Base-by-base conservation (phyloP, 306 rosid genomes). In the Astragalus membranaceus region DNA sequence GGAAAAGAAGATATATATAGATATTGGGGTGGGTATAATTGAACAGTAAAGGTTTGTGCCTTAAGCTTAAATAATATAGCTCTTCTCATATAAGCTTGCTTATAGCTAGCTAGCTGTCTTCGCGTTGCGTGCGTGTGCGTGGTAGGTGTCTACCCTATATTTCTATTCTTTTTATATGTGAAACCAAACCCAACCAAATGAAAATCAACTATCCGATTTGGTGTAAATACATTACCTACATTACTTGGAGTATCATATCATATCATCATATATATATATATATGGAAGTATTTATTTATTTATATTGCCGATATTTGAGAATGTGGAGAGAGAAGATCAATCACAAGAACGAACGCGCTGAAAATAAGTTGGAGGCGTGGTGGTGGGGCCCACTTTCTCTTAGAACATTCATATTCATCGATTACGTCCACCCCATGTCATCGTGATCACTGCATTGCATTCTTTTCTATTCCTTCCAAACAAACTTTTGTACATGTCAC, bases 351-450 rank as follows among this genome's bases (percentile, higher is more conserved):
- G 71, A 30, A 33, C 7, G 48, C 76, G 68, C 77, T 47, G 52
- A 52, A 60, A 66, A 14, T 66, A 43, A 32, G n/a, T 35, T 39
- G 66, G 67, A 46, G 65, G 72, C 71, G 74, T 57, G 77, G 44
- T 42, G 1, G 51, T 69, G 82, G 88, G 86, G 0, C 33, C 86
- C 84, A 63, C 79, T 26, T 50, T 16, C 41, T 39, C 42, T 37
- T n/a, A n/a, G n/a, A n/a, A n/a, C n/a, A n/a, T n/a, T n/a, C n/a
- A n/a, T n/a, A n/a, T n/a, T n/a, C n/a, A n/a, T 1, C 7, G 8
- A 44, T 82, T 80, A 82, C 77, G 59, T 78, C 86, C 78, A 36
- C 10, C 77, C 65, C 59, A 29, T 58, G 83, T 82, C 86, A 82
- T 59, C 78, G 8, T 82, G 83, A 82, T 74, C 56, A 57, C 8